A percentile compares a stretch with the other conserved stretches of the same genome.
Conservation (phyloP, 2,329 filamentous ascomycete species). For the Juglanconis juglandina region DNA sequence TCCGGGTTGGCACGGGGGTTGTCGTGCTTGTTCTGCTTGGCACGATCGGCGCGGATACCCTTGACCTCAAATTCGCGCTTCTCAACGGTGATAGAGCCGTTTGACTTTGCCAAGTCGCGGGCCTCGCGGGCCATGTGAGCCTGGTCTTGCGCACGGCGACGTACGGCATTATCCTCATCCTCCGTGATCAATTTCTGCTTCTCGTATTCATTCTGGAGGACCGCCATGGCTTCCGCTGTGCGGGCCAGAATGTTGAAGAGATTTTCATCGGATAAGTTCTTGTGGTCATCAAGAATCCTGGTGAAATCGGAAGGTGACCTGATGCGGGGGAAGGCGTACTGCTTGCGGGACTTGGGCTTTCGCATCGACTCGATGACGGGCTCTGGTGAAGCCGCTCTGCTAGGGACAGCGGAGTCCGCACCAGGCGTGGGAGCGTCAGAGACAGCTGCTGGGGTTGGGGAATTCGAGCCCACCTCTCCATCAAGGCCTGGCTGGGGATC, state of each 20-base stretch:
- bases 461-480: constrained; percentile 13
- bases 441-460: constrained; percentile 21
- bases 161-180: constrained; percentile 55
- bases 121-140: constrained; percentile 33
- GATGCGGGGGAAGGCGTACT: constrained; percentile 48
- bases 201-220: constrained; percentile 55
- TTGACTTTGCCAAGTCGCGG: constrained; percentile 27
- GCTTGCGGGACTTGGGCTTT: constrained; percentile 23
- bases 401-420: constrained; percentile 12
- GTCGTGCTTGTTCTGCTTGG: constrained; percentile 41
- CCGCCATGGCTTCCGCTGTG: constrained; percentile 42
- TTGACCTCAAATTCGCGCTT: constrained; percentile 51
- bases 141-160: constrained; percentile 46
- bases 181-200: constrained; percentile 49
- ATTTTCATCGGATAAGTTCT: constrained; percentile 45
- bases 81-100: constrained; percentile 37
- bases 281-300: constrained; percentile 46
- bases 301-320: constrained; percentile 48
- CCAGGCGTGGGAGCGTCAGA: constrained; percentile 20
- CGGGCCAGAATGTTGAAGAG: constrained; percentile 43
- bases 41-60: constrained; percentile 40
- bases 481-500: constrained; percentile 7
- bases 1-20: constrained; percentile 44
- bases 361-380: constrained; percentile 14
- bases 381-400: constrained; percentile 14